Evolutionary conservation across 1,139 yeast genomes (phyloP).

Genomic region (Hemisphaericaspora xylanilytica): DNA sequence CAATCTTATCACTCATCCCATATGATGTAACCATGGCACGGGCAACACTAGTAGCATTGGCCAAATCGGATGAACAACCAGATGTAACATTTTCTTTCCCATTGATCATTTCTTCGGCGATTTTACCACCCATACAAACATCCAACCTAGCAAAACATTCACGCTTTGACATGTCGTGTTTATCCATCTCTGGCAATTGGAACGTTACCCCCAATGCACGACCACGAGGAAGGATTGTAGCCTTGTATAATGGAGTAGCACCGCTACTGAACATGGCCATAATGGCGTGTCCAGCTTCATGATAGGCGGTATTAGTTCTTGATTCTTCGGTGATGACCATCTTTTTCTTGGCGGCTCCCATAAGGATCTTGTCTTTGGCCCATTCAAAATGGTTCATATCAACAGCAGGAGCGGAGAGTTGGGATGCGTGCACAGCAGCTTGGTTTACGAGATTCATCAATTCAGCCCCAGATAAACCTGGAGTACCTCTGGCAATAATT

Average conservation of each 20-base stretch:
- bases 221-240: slow-evolving; percentile 95
- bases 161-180: slow-evolving; percentile 84
- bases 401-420: slow-evolving; percentile 84
- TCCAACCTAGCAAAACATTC: slow-evolving; percentile 92
- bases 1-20: slow-evolving; percentile 94
- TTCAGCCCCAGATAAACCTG: slow-evolving; percentile 97
- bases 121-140: slow-evolving; percentile 98
- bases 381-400: slow-evolving; percentile 93
- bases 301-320: slow-evolving; percentile 91
- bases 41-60: slow-evolving; percentile 88
- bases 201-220: slow-evolving; percentile 94
- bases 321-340: slow-evolving; percentile 97
- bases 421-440: slow-evolving; percentile 97
- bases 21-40: slow-evolving; percentile 95
- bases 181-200: slow-evolving; percentile 98
- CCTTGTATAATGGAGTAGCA: slow-evolving; percentile 96
- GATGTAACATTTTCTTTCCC: slow-evolving; percentile 92
- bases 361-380: slow-evolving; percentile 96
- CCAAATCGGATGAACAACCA: slow-evolving; percentile 90
- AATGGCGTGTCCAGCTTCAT: slow-evolving; percentile 99
- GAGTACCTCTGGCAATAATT: slow-evolving; percentile 92
- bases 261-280: slow-evolving; percentile 94
- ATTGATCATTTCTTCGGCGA: slow-evolving; percentile 90
- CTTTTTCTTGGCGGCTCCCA: slow-evolving; percentile 97
- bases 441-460: slow-evolving; percentile 93